Conservation (phyloP, 805 yeast species). For the Priceomyces haplophilus region DNA sequence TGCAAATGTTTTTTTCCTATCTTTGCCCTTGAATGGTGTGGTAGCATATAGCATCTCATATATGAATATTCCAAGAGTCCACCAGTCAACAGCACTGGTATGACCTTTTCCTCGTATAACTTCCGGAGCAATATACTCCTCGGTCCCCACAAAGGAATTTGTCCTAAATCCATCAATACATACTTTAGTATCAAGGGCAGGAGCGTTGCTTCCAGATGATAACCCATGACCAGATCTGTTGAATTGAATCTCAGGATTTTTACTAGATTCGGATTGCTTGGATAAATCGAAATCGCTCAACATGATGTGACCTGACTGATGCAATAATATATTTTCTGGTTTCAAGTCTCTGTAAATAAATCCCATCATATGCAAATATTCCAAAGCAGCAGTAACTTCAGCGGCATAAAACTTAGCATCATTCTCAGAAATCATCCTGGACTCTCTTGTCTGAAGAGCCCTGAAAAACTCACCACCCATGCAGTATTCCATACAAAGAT, state of each 20-base stretch:
- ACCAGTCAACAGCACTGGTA: conserved; percentile 98
- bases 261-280: conserved; percentile 76
- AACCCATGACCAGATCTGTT: conserved; percentile 21
- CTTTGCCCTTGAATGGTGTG: conserved; percentile 93
- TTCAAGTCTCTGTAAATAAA: conserved; percentile 94
- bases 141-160: conserved; percentile 97
- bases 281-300: conserved; percentile 93
- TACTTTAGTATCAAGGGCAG: conserved; percentile 86
- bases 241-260: conserved; percentile 67
- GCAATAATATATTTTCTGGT: conserved; percentile 92
- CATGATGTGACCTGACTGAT: conserved; percentile 98
- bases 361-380: conserved; percentile 93
- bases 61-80: conserved; percentile 93
- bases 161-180: conserved; percentile 96
- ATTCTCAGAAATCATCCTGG: conserved; percentile 78
- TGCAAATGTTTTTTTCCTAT: conserved; percentile 84
- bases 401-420: conserved; percentile 95
- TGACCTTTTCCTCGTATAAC: conserved; percentile 97
- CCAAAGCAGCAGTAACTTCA: conserved; percentile 95
- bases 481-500: conserved; percentile 97
- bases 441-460: conserved; percentile 86
- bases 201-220: conserved; percentile 35
- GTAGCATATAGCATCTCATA: conserved; percentile 95
- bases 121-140: conserved; percentile 98
- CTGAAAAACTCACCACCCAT: conserved; percentile 99